Percentiles rank a stretch among this genome's conserved stretches.
phyloP scores from a whole-genome alignment of 345 rosid genomes.

The Capsella bursapastoris region DNA sequence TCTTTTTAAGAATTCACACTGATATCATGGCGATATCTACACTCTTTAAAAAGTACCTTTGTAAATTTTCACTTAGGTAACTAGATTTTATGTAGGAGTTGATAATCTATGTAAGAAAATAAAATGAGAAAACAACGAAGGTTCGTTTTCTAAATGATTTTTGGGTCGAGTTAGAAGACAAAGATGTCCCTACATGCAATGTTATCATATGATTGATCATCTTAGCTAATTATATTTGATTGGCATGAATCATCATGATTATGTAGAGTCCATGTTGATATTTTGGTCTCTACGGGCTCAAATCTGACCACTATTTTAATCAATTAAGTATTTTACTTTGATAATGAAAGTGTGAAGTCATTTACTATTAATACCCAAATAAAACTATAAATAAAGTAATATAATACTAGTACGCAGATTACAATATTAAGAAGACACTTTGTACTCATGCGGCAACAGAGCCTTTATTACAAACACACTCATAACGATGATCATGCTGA shows the following conservation, averaged over 20 bases:
- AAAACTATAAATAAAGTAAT: neutral
- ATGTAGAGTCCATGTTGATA: neutral
- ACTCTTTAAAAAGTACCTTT: neutral
- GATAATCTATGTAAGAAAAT: neutral
- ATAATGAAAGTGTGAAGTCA: conserved; percentile 11
- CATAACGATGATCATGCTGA: conserved; percentile 30
- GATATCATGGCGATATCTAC: neutral
- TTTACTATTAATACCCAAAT: neutral
- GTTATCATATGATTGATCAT: no score
- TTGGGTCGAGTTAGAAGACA: no score
- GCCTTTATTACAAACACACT: conserved; percentile 43
- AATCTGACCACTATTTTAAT: neutral
- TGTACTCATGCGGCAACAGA: conserved; percentile 42
- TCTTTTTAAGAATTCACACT: neutral
- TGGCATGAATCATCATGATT: neutral
- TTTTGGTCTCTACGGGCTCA: neutral
- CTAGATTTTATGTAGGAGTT: neutral
- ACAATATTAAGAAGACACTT: conserved; percentile 34
- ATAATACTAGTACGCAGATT: neutral
- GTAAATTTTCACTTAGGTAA: neutral
- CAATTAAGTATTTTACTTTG: neutral
- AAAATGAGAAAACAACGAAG: no score
- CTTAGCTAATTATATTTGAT: no score
- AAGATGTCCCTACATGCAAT: no score
- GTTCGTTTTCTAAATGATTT: no score